Base-by-base conservation (phyloP, 2,329 filamentous ascomycete species). In the Phyllosticta citriasiana region DNA sequence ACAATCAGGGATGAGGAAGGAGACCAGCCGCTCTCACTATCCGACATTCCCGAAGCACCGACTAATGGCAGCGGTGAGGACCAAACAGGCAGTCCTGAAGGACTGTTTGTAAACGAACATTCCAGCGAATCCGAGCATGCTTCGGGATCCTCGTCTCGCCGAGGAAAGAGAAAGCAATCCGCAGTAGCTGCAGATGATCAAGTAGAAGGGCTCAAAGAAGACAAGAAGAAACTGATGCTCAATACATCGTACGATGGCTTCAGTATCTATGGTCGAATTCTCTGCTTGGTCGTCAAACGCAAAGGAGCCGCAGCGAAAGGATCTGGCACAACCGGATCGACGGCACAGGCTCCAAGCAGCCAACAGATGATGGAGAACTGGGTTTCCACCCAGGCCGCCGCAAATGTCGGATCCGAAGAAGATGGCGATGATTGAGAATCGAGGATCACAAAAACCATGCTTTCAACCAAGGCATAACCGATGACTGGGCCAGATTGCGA, bases 211-310 rank as follows among this genome's bases (percentile, higher is more conserved):
- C 63, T 92, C 69, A 92, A 95, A 75, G 85, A 88, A 62, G 88
- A 96, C 69, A 95, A 97, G 77, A 97, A 99, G 79, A 97, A 97
- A 73, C 77, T 96, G 67, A 84, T 83, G 22, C 84, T 97, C 78
- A 87, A 88, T 64, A 94, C 93, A 26, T 87, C 86, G 14, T 99
- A 97, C 75, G 91, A 97, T 69, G 93, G 94, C 8, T 97, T 97
- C 76, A 89, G 88, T 68, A 97, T 99, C 70, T 96, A 96, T 76
- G 91, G 94, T 10, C 88, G 91, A 67, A 91, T 96, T 55, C 79
- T 99, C 26, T 97, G 92, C 74, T 80, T 99, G 62, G 88, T 99
- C 8, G 87, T 99, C 73, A 89, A 88, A 71, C 86, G 88, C 64
- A 87, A 86, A 65, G 81, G 79, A 55, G 50, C 52, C 3, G 50